Conservation (phyloP, 2,329 filamentous ascomycete genomes). For the Falciphora oryzae region DNA sequence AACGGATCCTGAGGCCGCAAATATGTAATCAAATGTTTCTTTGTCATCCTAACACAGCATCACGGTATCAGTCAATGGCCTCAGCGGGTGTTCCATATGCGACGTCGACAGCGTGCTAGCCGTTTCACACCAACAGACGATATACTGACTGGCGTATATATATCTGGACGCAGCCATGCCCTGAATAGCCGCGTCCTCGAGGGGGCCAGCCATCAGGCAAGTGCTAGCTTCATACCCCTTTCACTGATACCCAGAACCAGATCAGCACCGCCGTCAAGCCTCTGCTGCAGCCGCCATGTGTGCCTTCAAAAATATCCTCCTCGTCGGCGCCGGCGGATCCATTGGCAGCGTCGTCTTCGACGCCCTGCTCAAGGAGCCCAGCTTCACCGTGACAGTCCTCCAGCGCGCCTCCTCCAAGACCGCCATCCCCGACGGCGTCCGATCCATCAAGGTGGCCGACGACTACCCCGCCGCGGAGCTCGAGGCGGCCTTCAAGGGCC, state of each 20-base stretch:
- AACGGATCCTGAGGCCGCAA: too few relatives aligned
- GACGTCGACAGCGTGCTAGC: too few relatives aligned
- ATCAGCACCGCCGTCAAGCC: neutral
- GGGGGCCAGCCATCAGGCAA: too few relatives aligned
- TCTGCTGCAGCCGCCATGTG: conserved; percentile 5
- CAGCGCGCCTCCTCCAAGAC: conserved; percentile 23
- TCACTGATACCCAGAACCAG: neutral
- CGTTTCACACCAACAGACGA: too few relatives aligned
- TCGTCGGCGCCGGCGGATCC: conserved; percentile 26
- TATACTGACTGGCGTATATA: too few relatives aligned
- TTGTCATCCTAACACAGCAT: too few relatives aligned
- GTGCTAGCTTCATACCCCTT: too few relatives aligned
- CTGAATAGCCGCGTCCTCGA: too few relatives aligned
- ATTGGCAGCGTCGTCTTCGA: conserved; percentile 24
- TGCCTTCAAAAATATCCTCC: conserved; percentile 23
- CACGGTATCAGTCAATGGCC: too few relatives aligned
- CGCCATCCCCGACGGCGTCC: conserved; percentile 16
- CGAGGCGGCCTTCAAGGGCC: conserved; percentile 19
- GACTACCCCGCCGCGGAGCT: conserved; percentile 22
- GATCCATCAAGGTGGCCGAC: conserved; percentile 22
- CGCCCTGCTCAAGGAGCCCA: conserved; percentile 22
- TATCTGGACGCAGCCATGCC: too few relatives aligned
- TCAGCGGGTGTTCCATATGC: too few relatives aligned
- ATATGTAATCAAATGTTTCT: too few relatives aligned
- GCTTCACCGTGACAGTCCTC: conserved; percentile 22